A percentile compares a stretch with the other conserved stretches of the same genome.
These are phyloP conservation scores for Pseudonitzschia multiseries DNA, from an alignment of 108 stramenopile genomes.

Conservation along the genomic window DNA sequence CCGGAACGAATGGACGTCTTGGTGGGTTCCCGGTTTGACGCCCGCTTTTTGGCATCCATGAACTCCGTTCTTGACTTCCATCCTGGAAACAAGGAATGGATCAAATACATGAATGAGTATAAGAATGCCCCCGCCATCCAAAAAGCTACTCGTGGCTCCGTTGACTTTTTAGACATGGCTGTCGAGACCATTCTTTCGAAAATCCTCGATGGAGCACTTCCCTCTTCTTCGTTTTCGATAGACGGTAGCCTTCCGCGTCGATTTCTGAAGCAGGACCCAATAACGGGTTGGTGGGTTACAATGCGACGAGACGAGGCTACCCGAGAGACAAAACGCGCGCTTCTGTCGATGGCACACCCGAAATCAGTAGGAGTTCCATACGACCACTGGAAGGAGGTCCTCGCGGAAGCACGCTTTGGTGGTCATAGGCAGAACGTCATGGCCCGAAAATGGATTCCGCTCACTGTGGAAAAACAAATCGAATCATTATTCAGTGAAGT, in stretches of 20 bases:
- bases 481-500: neutral
- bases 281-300: slow-evolving; percentile 40
- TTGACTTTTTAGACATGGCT: neutral
- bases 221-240: neutral
- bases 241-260: slow-evolving; percentile 15
- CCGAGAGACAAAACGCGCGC: neutral
- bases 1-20: slow-evolving; percentile 43
- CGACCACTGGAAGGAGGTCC: slow-evolving; percentile 17
- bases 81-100: slow-evolving; percentile 41
- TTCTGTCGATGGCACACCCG: slow-evolving; percentile 5
- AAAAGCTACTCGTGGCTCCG: neutral
- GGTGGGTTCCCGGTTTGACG: slow-evolving; percentile 45
- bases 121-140: neutral
- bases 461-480: slow-evolving; percentile 12
- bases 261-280: slow-evolving; percentile 36
- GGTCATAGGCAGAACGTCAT: slow-evolving; percentile 23
- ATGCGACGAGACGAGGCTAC: slow-evolving; percentile 21
- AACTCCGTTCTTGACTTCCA: slow-evolving; percentile 43
- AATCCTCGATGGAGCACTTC: neutral
- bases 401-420: slow-evolving; percentile 44
- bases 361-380: slow-evolving; percentile 2
- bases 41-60: slow-evolving; percentile 28
- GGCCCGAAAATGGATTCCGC: slow-evolving; percentile 17
- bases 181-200: neutral
- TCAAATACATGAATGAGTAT: slow-evolving; percentile 5